phyloP scores from a whole-genome alignment of 345 rosid species.

The Hypericum perforatum region DNA sequence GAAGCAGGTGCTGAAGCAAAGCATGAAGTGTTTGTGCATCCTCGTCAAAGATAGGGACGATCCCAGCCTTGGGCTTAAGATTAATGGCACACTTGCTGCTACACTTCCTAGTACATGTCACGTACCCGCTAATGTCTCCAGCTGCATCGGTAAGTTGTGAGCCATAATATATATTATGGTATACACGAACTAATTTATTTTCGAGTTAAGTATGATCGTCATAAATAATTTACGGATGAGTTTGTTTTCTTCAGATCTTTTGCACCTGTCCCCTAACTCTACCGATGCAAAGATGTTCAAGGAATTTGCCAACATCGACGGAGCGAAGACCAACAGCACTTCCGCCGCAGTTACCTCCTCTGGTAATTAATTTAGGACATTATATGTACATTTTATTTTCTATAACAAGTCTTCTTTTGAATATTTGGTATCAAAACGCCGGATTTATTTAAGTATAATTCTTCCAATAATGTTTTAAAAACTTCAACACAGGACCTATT shows the following conservation, averaged over 20 bases:
- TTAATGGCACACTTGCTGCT: conserved; percentile 55
- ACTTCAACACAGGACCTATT: too few species aligned
- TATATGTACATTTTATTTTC: too few species aligned
- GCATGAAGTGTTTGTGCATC: conserved; percentile 63
- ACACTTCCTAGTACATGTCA: conserved; percentile 51
- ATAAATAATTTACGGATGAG: background rate
- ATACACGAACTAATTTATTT: too few species aligned
- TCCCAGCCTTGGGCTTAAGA: conserved; percentile 57
- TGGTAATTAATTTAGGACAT: conserved; percentile 17
- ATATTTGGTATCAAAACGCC: too few species aligned
- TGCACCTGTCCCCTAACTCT: conserved; percentile 57
- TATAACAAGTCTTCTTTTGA: too few species aligned
- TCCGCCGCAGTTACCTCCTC: conserved; percentile 22
- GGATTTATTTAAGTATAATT: too few species aligned
- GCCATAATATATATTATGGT: background rate
- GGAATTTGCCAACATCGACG: conserved; percentile 37
- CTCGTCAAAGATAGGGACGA: conserved; percentile 59
- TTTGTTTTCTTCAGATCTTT: conserved; percentile 27
- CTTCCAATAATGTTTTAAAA: too few species aligned
- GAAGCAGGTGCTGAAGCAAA: conserved; percentile 41
- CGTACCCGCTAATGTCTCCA: conserved; percentile 35
- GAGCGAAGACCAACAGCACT: background rate
- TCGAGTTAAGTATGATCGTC: background rate
- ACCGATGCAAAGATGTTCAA: conserved; percentile 52
- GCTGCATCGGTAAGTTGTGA: conserved; percentile 50